A percentile compares a stretch with the other conserved stretches of the same genome.
These are phyloP conservation scores for Microthyrium microscopicum DNA, from an alignment of 2,329 filamentous ascomycete species.

Conservation along the genomic window DNA sequence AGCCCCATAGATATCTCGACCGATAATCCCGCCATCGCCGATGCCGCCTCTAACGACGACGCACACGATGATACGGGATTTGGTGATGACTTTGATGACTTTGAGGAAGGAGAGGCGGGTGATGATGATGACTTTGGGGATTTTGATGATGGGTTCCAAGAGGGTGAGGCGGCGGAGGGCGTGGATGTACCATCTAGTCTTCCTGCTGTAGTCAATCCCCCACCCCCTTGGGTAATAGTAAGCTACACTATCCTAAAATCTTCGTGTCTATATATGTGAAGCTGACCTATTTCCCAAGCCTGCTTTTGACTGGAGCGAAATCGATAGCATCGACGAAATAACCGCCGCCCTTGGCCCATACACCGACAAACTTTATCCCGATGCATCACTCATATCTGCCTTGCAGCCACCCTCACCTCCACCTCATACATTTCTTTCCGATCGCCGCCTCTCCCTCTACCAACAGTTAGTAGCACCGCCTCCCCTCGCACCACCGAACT, in stretches of 20 bases:
- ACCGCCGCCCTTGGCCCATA: conserved; percentile 45
- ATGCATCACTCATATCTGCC: conserved; percentile 27
- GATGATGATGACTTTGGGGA: conserved; percentile 34
- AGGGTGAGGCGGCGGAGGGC: conserved; percentile 18
- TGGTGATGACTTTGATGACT: conserved; percentile 51
- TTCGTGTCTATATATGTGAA: too few relatives aligned
- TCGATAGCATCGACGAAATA: conserved; percentile 43
- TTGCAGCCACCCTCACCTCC: conserved; percentile 15
- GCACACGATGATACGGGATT: conserved; percentile 54
- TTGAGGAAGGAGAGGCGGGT: conserved; percentile 33
- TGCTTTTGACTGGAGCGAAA: conserved; percentile 49
- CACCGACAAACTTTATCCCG: conserved; percentile 46
- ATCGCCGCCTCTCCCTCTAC: conserved; percentile 82
- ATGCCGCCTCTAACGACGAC: conserved; percentile 20
- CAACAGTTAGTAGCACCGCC: conserved; percentile 90
- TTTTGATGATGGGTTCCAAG: conserved; percentile 25
- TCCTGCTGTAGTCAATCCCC: too few relatives aligned
- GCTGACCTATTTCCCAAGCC: conserved; percentile 34
- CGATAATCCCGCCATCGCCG: conserved; percentile 30
- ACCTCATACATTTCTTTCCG: conserved; percentile 51
- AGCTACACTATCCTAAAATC: too few relatives aligned
- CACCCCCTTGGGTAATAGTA: too few relatives aligned
- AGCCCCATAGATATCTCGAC: conserved; percentile 9
- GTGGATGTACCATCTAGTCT: too few relatives aligned
- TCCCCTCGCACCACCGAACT: conserved; percentile 87